Evolutionary conservation across 139 green algal species (phyloP).

Genomic region (Pycnococcus provasolii): DNA sequence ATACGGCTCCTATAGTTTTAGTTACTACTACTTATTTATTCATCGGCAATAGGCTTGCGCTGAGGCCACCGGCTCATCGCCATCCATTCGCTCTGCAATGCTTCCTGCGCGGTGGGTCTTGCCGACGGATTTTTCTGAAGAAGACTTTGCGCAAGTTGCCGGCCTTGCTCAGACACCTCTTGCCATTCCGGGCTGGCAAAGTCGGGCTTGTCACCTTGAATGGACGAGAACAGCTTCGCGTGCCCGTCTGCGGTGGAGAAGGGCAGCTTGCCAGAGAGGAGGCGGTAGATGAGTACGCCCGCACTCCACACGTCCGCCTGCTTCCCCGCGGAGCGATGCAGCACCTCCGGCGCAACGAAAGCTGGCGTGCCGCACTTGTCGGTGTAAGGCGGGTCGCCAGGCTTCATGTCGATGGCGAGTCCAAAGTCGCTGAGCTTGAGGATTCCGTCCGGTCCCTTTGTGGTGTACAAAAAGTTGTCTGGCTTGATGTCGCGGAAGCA

Average conservation of each 20-base stretch:
- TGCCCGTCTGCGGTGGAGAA: constrained; percentile 16
- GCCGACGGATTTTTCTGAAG: too few relatives aligned
- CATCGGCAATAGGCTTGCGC: too few relatives aligned
- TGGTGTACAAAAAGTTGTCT: constrained; percentile 16
- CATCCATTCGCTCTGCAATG: too few relatives aligned
- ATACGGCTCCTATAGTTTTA: too few relatives aligned
- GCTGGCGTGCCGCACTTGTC: constrained; percentile 33
- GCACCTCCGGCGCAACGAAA: constrained; percentile 34
- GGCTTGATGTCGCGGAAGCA: constrained; percentile 17
- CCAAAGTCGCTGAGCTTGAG: constrained; percentile 94
- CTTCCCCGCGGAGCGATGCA: not conserved
- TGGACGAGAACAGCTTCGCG: not conserved
- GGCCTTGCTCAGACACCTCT: too few relatives aligned
- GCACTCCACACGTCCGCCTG: constrained; percentile 22
- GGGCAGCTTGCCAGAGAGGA: constrained; percentile 15
- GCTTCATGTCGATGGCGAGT: constrained; percentile 36
- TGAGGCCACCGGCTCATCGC: too few relatives aligned
- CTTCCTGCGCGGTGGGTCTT: too few relatives aligned
- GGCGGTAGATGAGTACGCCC: constrained; percentile 24
- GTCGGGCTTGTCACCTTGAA: too few relatives aligned
- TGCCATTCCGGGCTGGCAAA: too few relatives aligned
- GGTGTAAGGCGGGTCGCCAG: not conserved
- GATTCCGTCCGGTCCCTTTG: constrained; percentile 29
- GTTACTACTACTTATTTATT: too few relatives aligned
- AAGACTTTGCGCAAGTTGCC: too few relatives aligned